Conservation (phyloP, 2,329 filamentous ascomycete species). For the Coleophoma eucalyptorum region DNA sequence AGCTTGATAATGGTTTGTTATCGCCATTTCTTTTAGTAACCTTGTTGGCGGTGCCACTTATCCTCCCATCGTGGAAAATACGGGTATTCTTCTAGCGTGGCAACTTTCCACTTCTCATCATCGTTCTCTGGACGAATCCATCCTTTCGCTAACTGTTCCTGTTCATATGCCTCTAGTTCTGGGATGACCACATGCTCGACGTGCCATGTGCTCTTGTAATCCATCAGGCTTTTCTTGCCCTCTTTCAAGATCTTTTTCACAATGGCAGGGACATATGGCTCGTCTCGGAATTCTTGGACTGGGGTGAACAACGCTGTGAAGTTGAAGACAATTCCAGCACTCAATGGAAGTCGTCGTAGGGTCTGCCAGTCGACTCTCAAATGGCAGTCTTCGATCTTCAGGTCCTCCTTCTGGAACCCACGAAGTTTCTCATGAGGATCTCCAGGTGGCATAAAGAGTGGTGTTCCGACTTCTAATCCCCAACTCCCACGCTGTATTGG, state of each 20-base stretch:
- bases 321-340: conserved; percentile 75
- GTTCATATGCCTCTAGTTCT: conserved; percentile 56
- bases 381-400: conserved; percentile 56
- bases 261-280: conserved; percentile 69
- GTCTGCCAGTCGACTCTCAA: conserved; percentile 89
- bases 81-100: conserved; percentile 70
- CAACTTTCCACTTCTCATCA: conserved; percentile 42
- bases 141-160: conserved; percentile 62
- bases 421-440: conserved; percentile 61
- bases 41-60: conserved; percentile 66
- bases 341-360: conserved; percentile 71
- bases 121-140: conserved; percentile 40
- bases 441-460: conserved; percentile 70
- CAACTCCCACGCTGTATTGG: conserved; percentile 83
- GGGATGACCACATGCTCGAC: conserved; percentile 70
- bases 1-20: too few species aligned
- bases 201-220: conserved; percentile 81
- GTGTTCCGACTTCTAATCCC: conserved; percentile 73
- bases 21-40: conserved; percentile 34
- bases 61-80: conserved; percentile 75
- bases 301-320: conserved; percentile 86
- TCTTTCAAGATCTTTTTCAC: conserved; percentile 65
- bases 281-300: conserved; percentile 62
- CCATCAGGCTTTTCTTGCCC: conserved; percentile 67
- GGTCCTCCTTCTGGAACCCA: conserved; percentile 48